These are phyloP conservation scores for Russula lepida DNA, from an alignment of 768 basidiomycete species.

Conservation along the genomic window DNA sequence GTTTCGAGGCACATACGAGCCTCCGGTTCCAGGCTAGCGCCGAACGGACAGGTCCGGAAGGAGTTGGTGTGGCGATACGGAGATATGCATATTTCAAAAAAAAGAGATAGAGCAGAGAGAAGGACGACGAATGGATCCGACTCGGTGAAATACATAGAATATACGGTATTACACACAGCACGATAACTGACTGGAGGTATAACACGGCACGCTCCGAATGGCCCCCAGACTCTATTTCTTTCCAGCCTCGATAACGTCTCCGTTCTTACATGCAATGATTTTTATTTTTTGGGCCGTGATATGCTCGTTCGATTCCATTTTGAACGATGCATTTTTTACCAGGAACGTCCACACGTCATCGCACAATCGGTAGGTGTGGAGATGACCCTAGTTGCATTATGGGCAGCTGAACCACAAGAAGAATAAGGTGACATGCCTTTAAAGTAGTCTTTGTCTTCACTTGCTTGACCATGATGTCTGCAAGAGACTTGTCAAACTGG, in stretches of 20 bases:
- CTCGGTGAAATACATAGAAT: constrained; percentile 6
- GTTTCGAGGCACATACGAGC: neutral
- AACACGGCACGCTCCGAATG: neutral
- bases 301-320: constrained; percentile 87
- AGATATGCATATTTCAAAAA: constrained; percentile 4
- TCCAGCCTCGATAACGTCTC: constrained; percentile 73
- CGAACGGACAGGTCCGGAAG: neutral
- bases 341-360: constrained; percentile 99
- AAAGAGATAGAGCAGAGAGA: constrained; percentile 6
- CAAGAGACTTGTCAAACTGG: constrained; percentile 94
- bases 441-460: constrained; percentile 93
- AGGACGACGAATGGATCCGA: neutral
- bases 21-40: neutral
- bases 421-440: constrained; percentile 49
- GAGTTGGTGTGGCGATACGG: neutral
- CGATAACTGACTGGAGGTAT: neutral
- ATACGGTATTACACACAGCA: constrained; percentile 16
- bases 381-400: constrained; percentile 49
- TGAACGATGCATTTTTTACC: constrained; percentile 86
- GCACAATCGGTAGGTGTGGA: constrained; percentile 86
- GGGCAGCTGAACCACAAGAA: neutral
- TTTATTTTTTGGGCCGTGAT: constrained; percentile 73
- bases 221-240: constrained; percentile 47
- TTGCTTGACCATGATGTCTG: constrained; percentile 85
- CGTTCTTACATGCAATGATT: constrained; percentile 98